phyloP scores from a whole-genome alignment of 108 stramenopile genomes.

The Mayamaea pseudoterrestris region DNA sequence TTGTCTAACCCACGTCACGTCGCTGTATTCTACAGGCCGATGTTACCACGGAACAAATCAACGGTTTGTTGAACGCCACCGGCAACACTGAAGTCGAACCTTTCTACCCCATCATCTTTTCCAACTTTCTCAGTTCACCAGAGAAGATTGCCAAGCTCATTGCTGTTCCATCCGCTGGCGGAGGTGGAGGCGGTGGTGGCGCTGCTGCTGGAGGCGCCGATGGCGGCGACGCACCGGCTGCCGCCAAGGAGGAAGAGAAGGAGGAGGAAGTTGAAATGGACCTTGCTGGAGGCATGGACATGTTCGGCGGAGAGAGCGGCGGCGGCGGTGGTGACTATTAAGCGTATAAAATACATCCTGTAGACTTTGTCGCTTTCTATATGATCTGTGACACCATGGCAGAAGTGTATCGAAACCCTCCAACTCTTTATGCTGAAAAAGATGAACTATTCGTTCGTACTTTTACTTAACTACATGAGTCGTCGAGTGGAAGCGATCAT shows the following conservation, averaged over 20 bases:
- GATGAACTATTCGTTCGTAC: too few relatives aligned
- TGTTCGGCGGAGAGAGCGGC: slow-evolving; percentile 65
- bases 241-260: slow-evolving; percentile 53
- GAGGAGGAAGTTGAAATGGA: slow-evolving; percentile 60
- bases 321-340: slow-evolving; percentile 46
- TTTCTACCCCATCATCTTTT: slow-evolving; percentile 92
- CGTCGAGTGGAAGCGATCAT: too few relatives aligned
- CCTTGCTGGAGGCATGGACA: slow-evolving; percentile 75
- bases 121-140: slow-evolving; percentile 66
- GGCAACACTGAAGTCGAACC: slow-evolving; percentile 89
- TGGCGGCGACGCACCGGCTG: slow-evolving; percentile 59
- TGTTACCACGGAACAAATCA: slow-evolving; percentile 83
- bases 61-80: slow-evolving; percentile 78
- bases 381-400: too few relatives aligned
- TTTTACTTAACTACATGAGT: too few relatives aligned
- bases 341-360: too few relatives aligned
- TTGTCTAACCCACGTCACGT: not conserved
- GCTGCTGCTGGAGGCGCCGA: slow-evolving; percentile 57
- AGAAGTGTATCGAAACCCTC: too few relatives aligned
- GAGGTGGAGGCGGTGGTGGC: slow-evolving; percentile 73
- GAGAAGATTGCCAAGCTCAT: slow-evolving; percentile 80
- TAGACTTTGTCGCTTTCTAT: too few relatives aligned
- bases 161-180: slow-evolving; percentile 58
- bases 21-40: slow-evolving; percentile 43
- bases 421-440: too few relatives aligned